Base-by-base conservation (phyloP, 1,284 basidiomycete species). In the Ustilago nuda region DNA sequence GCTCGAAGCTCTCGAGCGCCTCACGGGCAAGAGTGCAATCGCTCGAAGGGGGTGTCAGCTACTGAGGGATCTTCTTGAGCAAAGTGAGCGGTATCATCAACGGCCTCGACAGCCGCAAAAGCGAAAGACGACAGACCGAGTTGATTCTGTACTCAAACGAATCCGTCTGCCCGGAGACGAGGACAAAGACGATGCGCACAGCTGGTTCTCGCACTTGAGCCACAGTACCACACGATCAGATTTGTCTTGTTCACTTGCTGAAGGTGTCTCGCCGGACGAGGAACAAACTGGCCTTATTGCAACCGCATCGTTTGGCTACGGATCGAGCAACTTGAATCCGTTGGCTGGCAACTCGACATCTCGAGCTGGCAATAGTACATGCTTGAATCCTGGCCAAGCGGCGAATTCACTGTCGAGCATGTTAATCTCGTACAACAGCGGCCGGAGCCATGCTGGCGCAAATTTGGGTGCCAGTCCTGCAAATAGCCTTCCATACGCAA, bases 11-110 rank as follows among this genome's bases (percentile, higher is more conserved):
- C 61, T 79, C 12, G 43, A 61, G 17, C 60, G 66, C 15, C 61
- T 76, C 32, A 67, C 74, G 4, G 51, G 53, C 51, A 72, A 76
- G 52, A 79, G 77, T 19, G 71, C 77, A 35, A 79, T 79, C 17
- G 77, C 77, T 43, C 65, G 69, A 7, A 41, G 77, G 39, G 77
- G 77, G 39, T 68, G 70, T 39, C 68, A 76, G 50, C 52, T 79
- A 51, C 65, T 79, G 5, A 53, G 64, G 4, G 69, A 66, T 30
- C 71, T 79, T 7, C 39, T 79, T 0, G 65, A 70, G 13, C 68
- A 72, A 50, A 63, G 68, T 19, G 58, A 72, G 30, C 73, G 66
- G 8, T 76, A 62, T 48, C 69, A 76, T 50, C 54, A 61, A 30
- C 56, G 43, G 37, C 62, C 60, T 2, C 56, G 37, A 0, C 61